Evolutionary conservation across 208 protist genomes (phyloP), one percentile per base, ranked within the genome.

Genomic region (Trypanosoma cruzi): DNA sequence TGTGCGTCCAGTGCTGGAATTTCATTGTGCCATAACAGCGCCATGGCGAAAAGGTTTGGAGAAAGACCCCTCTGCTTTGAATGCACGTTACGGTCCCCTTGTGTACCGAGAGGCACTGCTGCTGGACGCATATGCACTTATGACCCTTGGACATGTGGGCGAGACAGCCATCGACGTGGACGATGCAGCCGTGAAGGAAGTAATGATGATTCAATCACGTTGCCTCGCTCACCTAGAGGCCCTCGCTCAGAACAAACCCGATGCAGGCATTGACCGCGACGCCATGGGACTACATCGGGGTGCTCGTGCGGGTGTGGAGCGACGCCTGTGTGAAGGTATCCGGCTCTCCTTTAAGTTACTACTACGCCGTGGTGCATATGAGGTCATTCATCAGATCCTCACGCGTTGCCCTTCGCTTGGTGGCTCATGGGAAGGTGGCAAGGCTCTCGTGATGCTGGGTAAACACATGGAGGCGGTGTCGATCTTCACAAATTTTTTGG

Each of bases 91-190:
- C 32, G 37, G 34, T 32, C 64, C 71, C 31, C 52, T 74, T 1
- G 69, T 90, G 55, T 91, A 77, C 74, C 86, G 90, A 11, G 85
- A 95, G 70, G 60, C 78, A 5, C 74, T 81, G 14, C 64, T 95
- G 20, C 78, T 95, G 16, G 86, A 95, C 61, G 87, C 86, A 34
- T 90, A 86, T 64, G 77, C 85, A 13, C 78, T 95, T 28, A 84
- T 91, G 65, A 92, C 85, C 0, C 24, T 88, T 7, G 90, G 86
- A 36, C 90, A 95, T 66, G 73, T 82, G 52, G 82, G 79, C 61
- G 86, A 92, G 58, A 62, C 73, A 53, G 85, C 87, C 1, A 44
- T 71, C 0, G 87, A 93, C 56, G 37, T 89, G 18, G 54, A 55
- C 37, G 63, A 40, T 14, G 34, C 78, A 54, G 64, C 65, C 10